phyloP scores from a whole-genome alignment of 2,329 filamentous ascomycete species.

The Claviceps lovelessii region DNA sequence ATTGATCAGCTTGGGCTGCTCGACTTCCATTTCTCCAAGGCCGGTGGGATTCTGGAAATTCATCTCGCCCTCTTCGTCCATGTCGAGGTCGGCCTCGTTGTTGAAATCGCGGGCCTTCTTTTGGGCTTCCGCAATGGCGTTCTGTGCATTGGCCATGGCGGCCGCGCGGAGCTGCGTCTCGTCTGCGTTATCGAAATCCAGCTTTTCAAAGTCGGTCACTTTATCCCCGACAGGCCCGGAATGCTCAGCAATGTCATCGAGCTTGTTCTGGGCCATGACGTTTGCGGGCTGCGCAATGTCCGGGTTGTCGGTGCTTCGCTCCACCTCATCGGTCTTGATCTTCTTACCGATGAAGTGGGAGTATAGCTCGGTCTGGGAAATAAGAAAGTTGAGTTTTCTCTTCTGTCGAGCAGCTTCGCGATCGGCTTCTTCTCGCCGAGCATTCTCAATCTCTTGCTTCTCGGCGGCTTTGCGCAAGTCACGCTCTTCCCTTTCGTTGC shows the following conservation, averaged over 20 bases:
- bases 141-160: slow-evolving; percentile 90
- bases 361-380: slow-evolving; percentile 96
- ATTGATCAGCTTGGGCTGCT: slow-evolving; percentile 85
- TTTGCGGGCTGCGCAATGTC: slow-evolving; percentile 45
- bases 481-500: slow-evolving; percentile 92
- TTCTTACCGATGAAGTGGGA: slow-evolving; percentile 99
- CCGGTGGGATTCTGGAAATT: slow-evolving; percentile 99
- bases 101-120: slow-evolving; percentile 90
- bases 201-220: slow-evolving; percentile 84
- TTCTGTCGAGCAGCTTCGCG: slow-evolving; percentile 95
- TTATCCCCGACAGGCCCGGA: slow-evolving; percentile 45
- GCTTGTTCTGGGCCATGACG: slow-evolving; percentile 23
- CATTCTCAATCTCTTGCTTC: slow-evolving; percentile 89
- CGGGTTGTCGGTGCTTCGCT: slow-evolving; percentile 73
- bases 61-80: slow-evolving; percentile 91
- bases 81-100: slow-evolving; percentile 45
- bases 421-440: slow-evolving; percentile 91
- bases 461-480: slow-evolving; percentile 89
- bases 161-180: slow-evolving; percentile 68
- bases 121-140: slow-evolving; percentile 86
- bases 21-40: slow-evolving; percentile 82
- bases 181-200: slow-evolving; percentile 92
- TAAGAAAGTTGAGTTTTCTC: slow-evolving; percentile 97
- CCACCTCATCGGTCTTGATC: slow-evolving; percentile 93
- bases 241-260: slow-evolving; percentile 35